Evolutionary conservation across 306 rosid species (phyloP).

Genomic region (Casuarina cunninghamiana): DNA sequence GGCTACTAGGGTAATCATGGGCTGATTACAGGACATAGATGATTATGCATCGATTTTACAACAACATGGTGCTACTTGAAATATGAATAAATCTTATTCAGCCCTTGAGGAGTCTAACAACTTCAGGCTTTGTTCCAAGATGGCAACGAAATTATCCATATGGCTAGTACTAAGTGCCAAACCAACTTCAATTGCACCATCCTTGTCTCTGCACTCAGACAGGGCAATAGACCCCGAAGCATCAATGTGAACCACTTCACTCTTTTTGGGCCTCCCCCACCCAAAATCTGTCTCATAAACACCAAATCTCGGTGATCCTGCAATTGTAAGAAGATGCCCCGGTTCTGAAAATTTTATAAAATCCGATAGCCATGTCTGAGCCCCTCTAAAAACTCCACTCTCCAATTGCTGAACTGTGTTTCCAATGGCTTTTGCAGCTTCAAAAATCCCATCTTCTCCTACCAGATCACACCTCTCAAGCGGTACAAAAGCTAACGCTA

Average conservation of each 20-base stretch:
- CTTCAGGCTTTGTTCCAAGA: slow-evolving; percentile 13
- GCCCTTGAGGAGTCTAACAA: background rate
- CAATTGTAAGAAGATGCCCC: background rate
- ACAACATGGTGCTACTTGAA: too few species aligned
- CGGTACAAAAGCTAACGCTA: background rate
- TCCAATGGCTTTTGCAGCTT: slow-evolving; percentile 30
- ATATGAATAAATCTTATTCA: background rate
- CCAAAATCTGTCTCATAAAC: slow-evolving; percentile 54
- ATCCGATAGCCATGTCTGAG: slow-evolving; percentile 28
- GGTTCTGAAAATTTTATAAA: background rate
- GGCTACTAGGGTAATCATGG: too few species aligned
- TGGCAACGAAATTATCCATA: slow-evolving; percentile 27
- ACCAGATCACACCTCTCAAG: slow-evolving; percentile 28
- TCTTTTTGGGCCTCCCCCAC: slow-evolving; percentile 49
- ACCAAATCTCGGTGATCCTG: slow-evolving; percentile 44
- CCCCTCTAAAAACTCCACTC: slow-evolving; percentile 27
- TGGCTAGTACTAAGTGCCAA: slow-evolving; percentile 20
- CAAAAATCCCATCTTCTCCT: slow-evolving; percentile 34
- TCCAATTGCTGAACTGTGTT: slow-evolving; percentile 25
- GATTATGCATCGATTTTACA: too few species aligned
- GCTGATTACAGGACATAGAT: too few species aligned
- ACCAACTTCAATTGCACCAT: slow-evolving; percentile 41
- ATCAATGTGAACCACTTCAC: slow-evolving; percentile 36
- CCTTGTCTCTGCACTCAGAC: slow-evolving; percentile 26
- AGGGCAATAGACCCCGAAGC: slow-evolving; percentile 26